A percentile compares a stretch with the other conserved stretches of the same genome.
These are phyloP conservation scores for Linum tenue DNA, from an alignment of 345 rosid species.

Conservation along the genomic window DNA sequence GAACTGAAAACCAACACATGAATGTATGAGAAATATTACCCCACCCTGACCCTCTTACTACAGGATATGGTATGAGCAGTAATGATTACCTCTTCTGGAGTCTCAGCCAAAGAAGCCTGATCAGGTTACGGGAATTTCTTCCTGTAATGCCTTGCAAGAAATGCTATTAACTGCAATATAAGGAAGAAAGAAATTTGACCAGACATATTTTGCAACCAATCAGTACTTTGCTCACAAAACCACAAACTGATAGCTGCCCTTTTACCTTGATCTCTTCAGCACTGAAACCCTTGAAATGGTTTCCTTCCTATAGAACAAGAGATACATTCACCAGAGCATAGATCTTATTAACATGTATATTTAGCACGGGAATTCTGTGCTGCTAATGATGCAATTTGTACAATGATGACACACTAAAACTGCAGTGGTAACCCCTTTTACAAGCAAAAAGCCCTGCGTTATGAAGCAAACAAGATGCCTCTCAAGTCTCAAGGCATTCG, in stretches of 20 bases:
- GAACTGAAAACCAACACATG: constrained; percentile 23
- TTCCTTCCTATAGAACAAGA: constrained; percentile 37
- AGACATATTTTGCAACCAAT: background rate
- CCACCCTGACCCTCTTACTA: background rate
- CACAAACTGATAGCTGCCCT: constrained; percentile 6
- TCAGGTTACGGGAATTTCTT: constrained; percentile 51
- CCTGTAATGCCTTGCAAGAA: constrained; percentile 56
- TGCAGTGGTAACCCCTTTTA: constrained; percentile 69
- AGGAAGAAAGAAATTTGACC: constrained; percentile 13
- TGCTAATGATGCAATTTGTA: constrained; percentile 14
- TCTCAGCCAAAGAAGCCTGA: constrained; percentile 25
- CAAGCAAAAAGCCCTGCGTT: constrained; percentile 43
- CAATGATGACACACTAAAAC: constrained; percentile 53
- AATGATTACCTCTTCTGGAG: constrained; percentile 36
- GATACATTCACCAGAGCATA: constrained; percentile 8
- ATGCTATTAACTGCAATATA: constrained; percentile 44
- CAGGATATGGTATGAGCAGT: constrained; percentile 5
- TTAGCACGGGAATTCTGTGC: background rate
- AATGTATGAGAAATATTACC: background rate
- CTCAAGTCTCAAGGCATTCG: constrained; percentile 38
- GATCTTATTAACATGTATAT: background rate
- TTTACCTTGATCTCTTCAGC: constrained; percentile 57
- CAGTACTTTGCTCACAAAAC: background rate
- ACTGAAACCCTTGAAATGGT: constrained; percentile 49
- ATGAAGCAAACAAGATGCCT: constrained; percentile 73